Base-by-base conservation (phyloP, 805 yeast genomes). In the Citeromyces matritensis region DNA sequence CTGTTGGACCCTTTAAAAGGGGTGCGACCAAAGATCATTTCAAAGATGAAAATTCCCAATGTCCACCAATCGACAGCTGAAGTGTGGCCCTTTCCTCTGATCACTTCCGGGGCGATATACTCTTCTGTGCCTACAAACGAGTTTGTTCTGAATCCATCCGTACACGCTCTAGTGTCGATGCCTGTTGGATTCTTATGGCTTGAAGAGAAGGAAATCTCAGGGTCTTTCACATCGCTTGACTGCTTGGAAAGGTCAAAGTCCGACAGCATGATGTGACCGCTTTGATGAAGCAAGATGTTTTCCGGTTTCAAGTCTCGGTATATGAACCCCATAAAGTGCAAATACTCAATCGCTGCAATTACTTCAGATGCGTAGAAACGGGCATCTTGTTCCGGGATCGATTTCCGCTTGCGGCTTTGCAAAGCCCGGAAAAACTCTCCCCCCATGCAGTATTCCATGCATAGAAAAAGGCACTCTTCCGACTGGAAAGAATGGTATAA, bases 21-120 rank as follows among this genome's bases (percentile, higher is more conserved):
- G 0, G 98, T 91, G 6, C 84, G 80, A 1, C 97, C 97, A 52
- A 73, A 86, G 14, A 91, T 57, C 98, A 91, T 91, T 49, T 91
- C 99, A 53, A 73, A 93, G 15, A 85, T 60, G 44, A 91, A 65
- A 13, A 91, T 85, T 3, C 99, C 99, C 40, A 91, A 59, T 0
- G 98, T 91, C 99, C 99, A 91, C 98, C 98, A 91, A 53, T 91
- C 99, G 11, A 91, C 98, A 0, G 97, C 95, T 6, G 88, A 78
- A 1, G 97, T 88, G 45, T 91, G 99, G 2, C 98, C 98, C 43
- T 86, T 82, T 2, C 97, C 97, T 50, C 91, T 63, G 33, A 91
- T 91, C 4, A 91, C 98, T 47, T 91, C 99, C 0, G 99, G 99
- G 0, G 99, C 97, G 45, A 91, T 85, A 51, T 91, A 91, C 49